Evolutionary conservation across 805 yeast genomes (phyloP), one percentile per base, ranked within the genome.

Genomic region (Candida alai): DNA sequence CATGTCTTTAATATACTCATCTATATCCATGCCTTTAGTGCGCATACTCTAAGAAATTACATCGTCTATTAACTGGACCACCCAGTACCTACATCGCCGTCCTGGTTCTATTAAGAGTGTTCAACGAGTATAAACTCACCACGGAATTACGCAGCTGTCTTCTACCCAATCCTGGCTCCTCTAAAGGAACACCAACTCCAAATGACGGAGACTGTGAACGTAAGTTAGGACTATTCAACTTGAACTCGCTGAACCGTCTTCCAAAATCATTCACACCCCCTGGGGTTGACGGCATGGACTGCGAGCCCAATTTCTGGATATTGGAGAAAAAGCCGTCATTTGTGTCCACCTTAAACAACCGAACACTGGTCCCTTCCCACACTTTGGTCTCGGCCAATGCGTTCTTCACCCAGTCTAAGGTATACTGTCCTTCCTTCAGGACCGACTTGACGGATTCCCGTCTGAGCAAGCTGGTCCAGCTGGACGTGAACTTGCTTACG

Each of bases 341-440:
- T 1, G 41, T 32, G 23, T 56, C 53, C 7, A 78, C 60, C 24
- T 61, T 63, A 53, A 82, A 80, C 30, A 80, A 61, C 42, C 51
- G 63, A 12, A 80, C 57, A 12, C 57, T 43, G 3, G 84, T 74
- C 7, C 62, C 61, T 13, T 62, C 59, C 84, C 84, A 80, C 10
- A 71, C 64, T 38, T 77, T 76, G 3, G 62, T 52, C 33, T 58
- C 52, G 8, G 64, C 45, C 4, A 62, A 28, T 3, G 63, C 54
- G 2, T 51, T 41, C 16, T 57, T 60, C 2, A 54, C 49, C 42
- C 59, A 54, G 6, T 47, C 51, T 1, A 34, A 32, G 4, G 36
- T 40, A 3, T 42, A 39, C 1, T 37, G 41, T 28, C 33, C 28
- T 24, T 24, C 27, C 11, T 31, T 10, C 24, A 43, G 9, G 33